Base-by-base conservation (phyloP, 2,329 filamentous ascomycete species). In the Fusarium circinatum region DNA sequence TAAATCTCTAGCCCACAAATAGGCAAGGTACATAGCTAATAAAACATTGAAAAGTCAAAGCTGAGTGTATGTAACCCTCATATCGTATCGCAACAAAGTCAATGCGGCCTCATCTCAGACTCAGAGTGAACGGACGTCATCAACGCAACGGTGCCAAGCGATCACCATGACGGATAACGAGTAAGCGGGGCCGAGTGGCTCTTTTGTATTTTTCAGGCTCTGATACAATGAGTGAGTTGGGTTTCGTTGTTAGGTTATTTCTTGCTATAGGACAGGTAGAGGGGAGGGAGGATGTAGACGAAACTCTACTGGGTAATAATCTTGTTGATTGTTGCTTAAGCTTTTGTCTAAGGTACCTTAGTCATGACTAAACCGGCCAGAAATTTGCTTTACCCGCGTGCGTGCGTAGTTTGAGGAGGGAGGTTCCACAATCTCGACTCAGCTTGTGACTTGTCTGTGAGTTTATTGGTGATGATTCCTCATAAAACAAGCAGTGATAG, bases 81-180 rank as follows among this genome's bases (percentile, higher is more conserved):
- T 63, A 48, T 47, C 42, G 30, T 41, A n/a, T 24, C 32, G 18
- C 38, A 28, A 54, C 30, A 69, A 69, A 54, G 67, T 70, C 67
- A 70, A 70, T 70, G 67, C 67, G 48, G 26, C 28, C 41, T 65
- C 52, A 63, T 59, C 54, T 52, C 32, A 59, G 54, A 28, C 54
- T 52, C 32, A 59, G 54, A 28, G 66, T 30, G 51, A 65, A 58
- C 41, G 51, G 67, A 70, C 67, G 67, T 70, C 65, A 70, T 70
- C n/a, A 59, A 34, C 41, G 32, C 42, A 70, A 70, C 65, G 59
- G 67, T 34, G 64, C 64, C 61, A 66, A 58, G 52, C 62, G 58
- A 70, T 52, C 51, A 65, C 47, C 45, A 59, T 61, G 62, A 68
- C 65, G 65, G 65, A 68, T 67, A 68, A 68, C 65, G 47, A 60